phyloP scores from a whole-genome alignment of 768 basidiomycete species.

The Pleurotus sapidus region DNA sequence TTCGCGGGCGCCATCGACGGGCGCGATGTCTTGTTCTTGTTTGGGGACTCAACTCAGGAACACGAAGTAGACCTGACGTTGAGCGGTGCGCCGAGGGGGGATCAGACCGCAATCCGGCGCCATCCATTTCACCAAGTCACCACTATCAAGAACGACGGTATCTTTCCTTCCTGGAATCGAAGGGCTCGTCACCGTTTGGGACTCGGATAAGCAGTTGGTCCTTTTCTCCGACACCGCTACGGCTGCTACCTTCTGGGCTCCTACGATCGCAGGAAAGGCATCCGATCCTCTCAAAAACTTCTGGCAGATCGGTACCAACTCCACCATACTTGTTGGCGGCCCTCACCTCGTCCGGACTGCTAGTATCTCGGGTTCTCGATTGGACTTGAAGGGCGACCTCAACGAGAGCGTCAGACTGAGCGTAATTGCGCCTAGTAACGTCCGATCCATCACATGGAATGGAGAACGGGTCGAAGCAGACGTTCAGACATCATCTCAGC shows the following conservation, averaged over 20 bases:
- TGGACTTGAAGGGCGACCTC: slow-evolving; percentile 69
- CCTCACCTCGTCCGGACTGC: slow-evolving; percentile 65
- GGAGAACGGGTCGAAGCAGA: slow-evolving; percentile 43
- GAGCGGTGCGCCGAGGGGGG: slow-evolving; percentile 41
- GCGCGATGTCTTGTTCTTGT: slow-evolving; percentile 60
- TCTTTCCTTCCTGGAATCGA: slow-evolving; percentile 53
- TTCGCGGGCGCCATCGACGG: slow-evolving; percentile 61
- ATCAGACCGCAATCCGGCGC: slow-evolving; percentile 23
- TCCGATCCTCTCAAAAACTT: slow-evolving; percentile 50
- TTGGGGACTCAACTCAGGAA: slow-evolving; percentile 51
- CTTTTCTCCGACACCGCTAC: slow-evolving; percentile 66
- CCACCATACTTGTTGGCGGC: slow-evolving; percentile 62
- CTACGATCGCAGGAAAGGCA: slow-evolving; percentile 47
- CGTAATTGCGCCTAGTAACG: slow-evolving; percentile 55
- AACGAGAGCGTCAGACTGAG: slow-evolving; percentile 54
- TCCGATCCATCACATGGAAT: slow-evolving; percentile 71
- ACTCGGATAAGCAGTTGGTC: slow-evolving; percentile 66
- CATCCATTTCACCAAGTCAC: slow-evolving; percentile 25
- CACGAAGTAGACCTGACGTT: slow-evolving; percentile 53
- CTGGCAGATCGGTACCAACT: slow-evolving; percentile 75
- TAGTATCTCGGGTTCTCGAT: slow-evolving; percentile 40
- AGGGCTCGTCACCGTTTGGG: slow-evolving; percentile 63
- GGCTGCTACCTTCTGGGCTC: slow-evolving; percentile 75
- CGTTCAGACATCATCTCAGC: slow-evolving; percentile 22
- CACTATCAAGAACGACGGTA: slow-evolving; percentile 35